Evolutionary conservation across 768 basidiomycete genomes (phyloP), one percentile per base, ranked within the genome.

Genomic region (Peribolospora baueri): DNA sequence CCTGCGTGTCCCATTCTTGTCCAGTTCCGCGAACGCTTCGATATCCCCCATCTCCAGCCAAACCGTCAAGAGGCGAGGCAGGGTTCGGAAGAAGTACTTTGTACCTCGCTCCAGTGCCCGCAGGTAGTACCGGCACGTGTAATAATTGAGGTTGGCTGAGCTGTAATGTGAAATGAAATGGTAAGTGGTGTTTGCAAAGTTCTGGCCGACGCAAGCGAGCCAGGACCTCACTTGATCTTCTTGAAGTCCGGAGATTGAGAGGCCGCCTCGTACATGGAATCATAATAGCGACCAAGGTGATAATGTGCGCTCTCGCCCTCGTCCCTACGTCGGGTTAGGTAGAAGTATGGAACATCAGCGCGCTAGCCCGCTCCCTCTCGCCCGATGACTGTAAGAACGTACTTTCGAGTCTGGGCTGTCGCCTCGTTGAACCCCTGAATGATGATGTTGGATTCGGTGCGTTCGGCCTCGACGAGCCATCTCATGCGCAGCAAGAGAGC

Each of bases 81-180:
- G 78, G 0, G 87, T 86, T 65, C 91, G 91, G 66, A 91, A 97
- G 36, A 91, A 80, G 65, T 82, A 93, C 71, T 98, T 98, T 43
- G 88, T 85, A 13, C 93, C 93, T 63, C 73, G 69, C 62, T 72
- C 71, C 49, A 90, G 77, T 1, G 88, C 81, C 58, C 72, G 76
- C 3, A 74, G 71, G 58, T 80, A 91, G 46, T 59, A 74, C 70
- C 63, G 73, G 72, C 62, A 87, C 67, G 14, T 82, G 81, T 53
- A 57, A 46, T 57, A 56, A 42, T 63, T 57, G 59, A 57, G 60
- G 13, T 6, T 25, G 39, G 61, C 60, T 25, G 25, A 25, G 25
- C 25, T 25, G 25, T 25, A 25, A 25, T 25, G 50, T 42, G 6
- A 50, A 42, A n/a, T 53, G 55, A 48, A 13, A 36, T 66, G 70